Percentiles rank a stretch among this genome's conserved stretches.
phyloP scores from a whole-genome alignment of 2,329 filamentous ascomycete species.

The Aulographum hederae region DNA sequence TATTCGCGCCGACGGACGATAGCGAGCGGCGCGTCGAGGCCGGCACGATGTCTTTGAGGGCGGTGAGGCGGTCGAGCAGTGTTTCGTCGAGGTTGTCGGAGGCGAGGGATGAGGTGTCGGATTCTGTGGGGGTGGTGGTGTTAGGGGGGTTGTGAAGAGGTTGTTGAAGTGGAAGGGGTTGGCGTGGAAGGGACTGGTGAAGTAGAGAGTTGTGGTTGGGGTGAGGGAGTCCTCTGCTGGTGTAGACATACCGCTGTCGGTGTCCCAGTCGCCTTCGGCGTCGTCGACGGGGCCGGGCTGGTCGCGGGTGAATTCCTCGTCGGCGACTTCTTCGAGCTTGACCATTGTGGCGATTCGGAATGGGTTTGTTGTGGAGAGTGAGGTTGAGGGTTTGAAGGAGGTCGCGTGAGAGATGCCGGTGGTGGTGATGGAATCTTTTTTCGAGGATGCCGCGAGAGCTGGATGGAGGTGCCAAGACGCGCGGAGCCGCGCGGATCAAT shows the following conservation, averaged over 20 bases:
- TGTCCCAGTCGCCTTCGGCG: slow-evolving; percentile 67
- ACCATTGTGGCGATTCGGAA: slow-evolving; percentile 48
- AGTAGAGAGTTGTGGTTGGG: too few relatives aligned
- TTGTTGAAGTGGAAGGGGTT: too few relatives aligned
- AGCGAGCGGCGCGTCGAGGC: slow-evolving; percentile 25
- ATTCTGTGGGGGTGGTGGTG: slow-evolving; percentile 34
- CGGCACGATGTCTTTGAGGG: slow-evolving; percentile 26
- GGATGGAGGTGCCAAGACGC: too few relatives aligned
- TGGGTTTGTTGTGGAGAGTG: background rate
- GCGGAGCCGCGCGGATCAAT: too few relatives aligned
- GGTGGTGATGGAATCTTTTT: too few relatives aligned
- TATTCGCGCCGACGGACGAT: slow-evolving; percentile 24
- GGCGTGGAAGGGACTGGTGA: too few relatives aligned
- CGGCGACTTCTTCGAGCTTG: slow-evolving; percentile 88
- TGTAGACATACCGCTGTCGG: slow-evolving; percentile 76
- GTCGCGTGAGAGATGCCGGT: too few relatives aligned
- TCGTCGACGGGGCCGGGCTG: slow-evolving; percentile 47
- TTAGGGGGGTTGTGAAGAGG: slow-evolving; percentile 1
- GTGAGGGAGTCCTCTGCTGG: too few relatives aligned
- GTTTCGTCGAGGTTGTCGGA: slow-evolving; percentile 24
- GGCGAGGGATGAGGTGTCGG: slow-evolving; percentile 48
- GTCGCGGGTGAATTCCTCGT: slow-evolving; percentile 73
- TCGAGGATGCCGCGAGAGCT: too few relatives aligned
- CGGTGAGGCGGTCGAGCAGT: slow-evolving; percentile 21
- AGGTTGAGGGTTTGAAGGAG: background rate